Evolutionary conservation across 2,329 filamentous ascomycete species (phyloP).

Genomic region (Claviceps purpurea): DNA sequence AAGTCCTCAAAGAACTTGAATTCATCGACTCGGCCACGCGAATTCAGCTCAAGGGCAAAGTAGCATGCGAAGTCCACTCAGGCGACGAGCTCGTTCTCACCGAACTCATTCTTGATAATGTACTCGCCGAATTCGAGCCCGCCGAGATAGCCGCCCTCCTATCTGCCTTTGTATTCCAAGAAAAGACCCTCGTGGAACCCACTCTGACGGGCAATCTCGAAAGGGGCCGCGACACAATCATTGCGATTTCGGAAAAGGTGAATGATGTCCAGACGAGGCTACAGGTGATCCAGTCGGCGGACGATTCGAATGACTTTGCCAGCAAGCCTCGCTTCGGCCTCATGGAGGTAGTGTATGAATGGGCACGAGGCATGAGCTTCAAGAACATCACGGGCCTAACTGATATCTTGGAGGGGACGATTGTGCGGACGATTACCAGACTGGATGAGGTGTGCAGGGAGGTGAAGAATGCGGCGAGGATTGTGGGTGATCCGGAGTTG

Average conservation of each 20-base stretch:
- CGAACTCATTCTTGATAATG: conserved; percentile 91
- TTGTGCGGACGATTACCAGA: conserved; percentile 85
- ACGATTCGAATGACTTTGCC: conserved; percentile 87
- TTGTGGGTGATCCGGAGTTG: conserved; percentile 85
- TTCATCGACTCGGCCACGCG: conserved; percentile 82
- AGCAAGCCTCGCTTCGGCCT: conserved; percentile 80
- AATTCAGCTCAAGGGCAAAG: conserved; percentile 94
- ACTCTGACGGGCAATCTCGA: conserved; percentile 72
- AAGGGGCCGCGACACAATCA: conserved; percentile 70
- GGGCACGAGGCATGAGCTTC: conserved; percentile 96
- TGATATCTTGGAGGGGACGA: conserved; percentile 92
- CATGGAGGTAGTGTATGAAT: conserved; percentile 96
- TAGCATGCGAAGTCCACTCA: conserved; percentile 95
- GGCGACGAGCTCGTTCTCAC: conserved; percentile 93
- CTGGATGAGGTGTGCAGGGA: conserved; percentile 94
- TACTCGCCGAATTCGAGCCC: conserved; percentile 86
- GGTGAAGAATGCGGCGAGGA: conserved; percentile 90
- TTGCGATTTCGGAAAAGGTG: conserved; percentile 83
- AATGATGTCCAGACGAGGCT: conserved; percentile 80
- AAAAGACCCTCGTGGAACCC: conserved; percentile 77
- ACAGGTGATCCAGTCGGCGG: conserved; percentile 81
- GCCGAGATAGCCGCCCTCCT: conserved; percentile 92
- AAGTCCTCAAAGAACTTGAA: conserved; percentile 78
- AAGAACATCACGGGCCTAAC: conserved; percentile 94
- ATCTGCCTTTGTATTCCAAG: conserved; percentile 93